Evolutionary conservation across 306 rosid genomes (phyloP), one percentile per base, ranked within the genome.

Genomic region (Erythrophleum fordii): DNA sequence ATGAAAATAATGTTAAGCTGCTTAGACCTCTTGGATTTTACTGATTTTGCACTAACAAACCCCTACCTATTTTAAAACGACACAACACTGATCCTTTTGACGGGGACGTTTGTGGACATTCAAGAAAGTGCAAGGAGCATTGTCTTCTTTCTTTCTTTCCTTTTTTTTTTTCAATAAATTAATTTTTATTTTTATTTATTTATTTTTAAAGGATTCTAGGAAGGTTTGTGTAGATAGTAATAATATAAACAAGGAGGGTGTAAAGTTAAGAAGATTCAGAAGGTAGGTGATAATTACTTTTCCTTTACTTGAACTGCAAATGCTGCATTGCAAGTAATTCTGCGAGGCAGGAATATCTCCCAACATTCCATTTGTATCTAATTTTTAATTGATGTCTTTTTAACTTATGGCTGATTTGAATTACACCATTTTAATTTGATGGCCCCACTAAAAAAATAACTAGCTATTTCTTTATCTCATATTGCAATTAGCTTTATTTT

Each of bases 251-350:
- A 37, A 18, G 42, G 45, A 8, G 6, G 20, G 46, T 31, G 44
- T 59, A 8, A 59, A 23, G n/a, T 25, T 18, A 26, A 3, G 5
- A 11, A 11, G 66, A 59, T 59, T 59, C 37, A 25, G 35, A 5
- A 26, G 6, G 2, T n/a, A 16, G 69, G 69, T 39, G 7, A 22
- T 64, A 31, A 64, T 34, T n/a, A 9, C 17, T 37, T n/a, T 66
- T 35, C 46, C 4, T 18, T 37, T 10, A 37, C 49, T 18, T 37
- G 71, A 34, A 37, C 9, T 23, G 29, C 34, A n/a, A 20, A 9
- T 66, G 49, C 48, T 62, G 69, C 45, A 62, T 29, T 62, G 44
- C 69, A 31, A 34, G 74, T n/a, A 69, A 65, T 25, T 85, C n/a
- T 65, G 11, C 41, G 53, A 18, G 17, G 18, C 9, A 25, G 53